Evolutionary conservation across 2,329 filamentous ascomycete genomes (phyloP).

Genomic region (Fusarium chlamydosporum): DNA sequence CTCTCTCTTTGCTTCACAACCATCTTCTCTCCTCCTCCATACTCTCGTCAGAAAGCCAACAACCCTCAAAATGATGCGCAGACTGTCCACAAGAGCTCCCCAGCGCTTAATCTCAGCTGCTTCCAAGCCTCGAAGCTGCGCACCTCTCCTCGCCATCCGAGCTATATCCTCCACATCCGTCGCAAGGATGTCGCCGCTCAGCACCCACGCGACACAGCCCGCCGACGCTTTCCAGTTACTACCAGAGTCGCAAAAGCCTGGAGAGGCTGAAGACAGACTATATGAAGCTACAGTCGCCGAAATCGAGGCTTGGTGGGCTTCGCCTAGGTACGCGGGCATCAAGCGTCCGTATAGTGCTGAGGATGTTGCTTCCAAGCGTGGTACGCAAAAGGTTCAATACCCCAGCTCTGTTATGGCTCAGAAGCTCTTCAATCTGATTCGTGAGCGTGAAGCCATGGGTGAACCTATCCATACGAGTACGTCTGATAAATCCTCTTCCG

Average conservation of each 20-base stretch:
- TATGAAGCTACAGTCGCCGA: conserved; percentile 87
- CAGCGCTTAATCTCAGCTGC: conserved; percentile 49
- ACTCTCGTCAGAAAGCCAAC: neutral
- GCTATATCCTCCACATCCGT: conserved; percentile 52
- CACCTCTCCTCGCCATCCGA: conserved; percentile 48
- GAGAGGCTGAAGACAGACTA: conserved; percentile 84
- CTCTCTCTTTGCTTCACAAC: neutral
- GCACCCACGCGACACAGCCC: conserved; percentile 56
- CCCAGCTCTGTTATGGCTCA: conserved; percentile 94
- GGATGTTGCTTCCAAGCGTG: conserved; percentile 94
- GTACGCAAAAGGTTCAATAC: conserved; percentile 87
- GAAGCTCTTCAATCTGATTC: conserved; percentile 92
- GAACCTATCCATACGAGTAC: conserved; percentile 93
- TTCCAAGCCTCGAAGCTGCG: conserved; percentile 36
- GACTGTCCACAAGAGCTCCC: conserved; percentile 52
- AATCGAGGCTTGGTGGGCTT: conserved; percentile 92
- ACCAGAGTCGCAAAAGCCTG: conserved; percentile 81
- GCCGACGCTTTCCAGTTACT: conserved; percentile 90
- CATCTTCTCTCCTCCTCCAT: neutral
- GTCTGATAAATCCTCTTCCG: conserved; percentile 48
- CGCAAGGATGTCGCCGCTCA: conserved; percentile 51
- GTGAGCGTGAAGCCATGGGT: conserved; percentile 80
- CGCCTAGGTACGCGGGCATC: conserved; percentile 87
- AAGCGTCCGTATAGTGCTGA: conserved; percentile 90
- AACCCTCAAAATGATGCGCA: conserved; percentile 52